Evolutionary conservation across 257 asterid species (phyloP), one percentile per base, ranked within the genome.

Genomic region (Catharanthus roseus): DNA sequence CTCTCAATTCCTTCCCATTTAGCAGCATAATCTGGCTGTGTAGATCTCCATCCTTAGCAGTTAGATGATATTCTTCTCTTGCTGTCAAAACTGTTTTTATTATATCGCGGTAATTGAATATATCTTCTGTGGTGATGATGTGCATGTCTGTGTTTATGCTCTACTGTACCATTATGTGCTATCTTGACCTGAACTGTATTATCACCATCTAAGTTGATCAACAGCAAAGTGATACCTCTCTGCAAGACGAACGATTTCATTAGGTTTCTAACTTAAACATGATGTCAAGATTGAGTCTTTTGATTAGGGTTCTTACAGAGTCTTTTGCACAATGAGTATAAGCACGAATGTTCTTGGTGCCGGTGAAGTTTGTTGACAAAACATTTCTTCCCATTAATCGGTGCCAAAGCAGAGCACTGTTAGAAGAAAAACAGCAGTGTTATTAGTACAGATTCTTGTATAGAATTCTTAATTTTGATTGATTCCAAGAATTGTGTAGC

Each of bases 341-440:
- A 33, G 95, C 91, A 6, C 97, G 96, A 69, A 90, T 62, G 65
- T 45, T 83, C 58, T 72, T 80, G 5, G 84, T 76, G 76, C 92
- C 97, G 0, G 72, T 75, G 54, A 88, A 88, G 26, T 76, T 75
- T 16, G 97, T 79, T 0, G 84, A 72, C 57, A 92, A 70, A 26
- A 92, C 97, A 2, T 54, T 45, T 13, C 72, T 78, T 67, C 98
- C 97, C 97, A 90, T 92, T 44, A 92, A 77, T 67, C 83, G 89
- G 79, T 92, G 96, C 96, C 97, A 92, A 51, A 92, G 95, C 77
- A 92, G 96, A 16, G 96, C 97, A 68, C 98, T 90, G 89, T 28
- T 2, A 23, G 16, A 38, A 23, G 7, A 28, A 58, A 19, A 56
- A 11, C 21, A 28, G 15, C 42, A 42, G 5, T 10, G 1, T 1